Percentiles rank a stretch among this genome's conserved stretches.
phyloP scores from a whole-genome alignment of 2,329 filamentous ascomycete species.

The Pleomassaria siparia region DNA sequence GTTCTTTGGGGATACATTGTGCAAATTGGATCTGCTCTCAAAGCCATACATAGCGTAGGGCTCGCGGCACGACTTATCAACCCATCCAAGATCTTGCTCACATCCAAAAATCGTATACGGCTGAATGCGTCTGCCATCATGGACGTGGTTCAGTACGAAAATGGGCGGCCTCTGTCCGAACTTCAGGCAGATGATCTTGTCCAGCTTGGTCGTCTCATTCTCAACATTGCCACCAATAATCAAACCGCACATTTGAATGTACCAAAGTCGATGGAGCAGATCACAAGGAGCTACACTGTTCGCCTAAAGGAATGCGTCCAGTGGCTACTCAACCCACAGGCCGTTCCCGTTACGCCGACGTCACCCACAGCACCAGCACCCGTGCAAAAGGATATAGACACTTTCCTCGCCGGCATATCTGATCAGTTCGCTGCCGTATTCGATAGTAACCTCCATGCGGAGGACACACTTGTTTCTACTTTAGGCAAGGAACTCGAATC shows the following conservation, averaged over 20 bases:
- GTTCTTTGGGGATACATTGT: constrained; percentile 89
- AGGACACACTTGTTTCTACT: constrained; percentile 72
- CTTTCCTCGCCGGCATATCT: constrained; percentile 77
- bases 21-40: constrained; percentile 85
- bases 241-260: constrained; percentile 62
- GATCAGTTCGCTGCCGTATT: constrained; percentile 73
- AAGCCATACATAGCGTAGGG: constrained; percentile 77
- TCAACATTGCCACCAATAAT: constrained; percentile 77
- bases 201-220: constrained; percentile 79
- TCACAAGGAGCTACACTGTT: constrained; percentile 73
- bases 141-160: constrained; percentile 84
- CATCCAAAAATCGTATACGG: constrained; percentile 85
- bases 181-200: constrained; percentile 86
- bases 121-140: constrained; percentile 86
- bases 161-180: constrained; percentile 67
- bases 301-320: constrained; percentile 77
- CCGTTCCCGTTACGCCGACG: constrained; percentile 27
- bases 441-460: constrained; percentile 75
- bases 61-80: constrained; percentile 86
- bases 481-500: constrained; percentile 86
- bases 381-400: constrained; percentile 71
- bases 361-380: constrained; percentile 27
- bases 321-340: constrained; percentile 73
- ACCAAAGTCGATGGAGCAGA: constrained; percentile 71
- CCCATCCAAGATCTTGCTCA: constrained; percentile 84